Evolutionary conservation across 352 stramenopile species (phyloP).

Genomic region (Globisporangium paddicum): DNA sequence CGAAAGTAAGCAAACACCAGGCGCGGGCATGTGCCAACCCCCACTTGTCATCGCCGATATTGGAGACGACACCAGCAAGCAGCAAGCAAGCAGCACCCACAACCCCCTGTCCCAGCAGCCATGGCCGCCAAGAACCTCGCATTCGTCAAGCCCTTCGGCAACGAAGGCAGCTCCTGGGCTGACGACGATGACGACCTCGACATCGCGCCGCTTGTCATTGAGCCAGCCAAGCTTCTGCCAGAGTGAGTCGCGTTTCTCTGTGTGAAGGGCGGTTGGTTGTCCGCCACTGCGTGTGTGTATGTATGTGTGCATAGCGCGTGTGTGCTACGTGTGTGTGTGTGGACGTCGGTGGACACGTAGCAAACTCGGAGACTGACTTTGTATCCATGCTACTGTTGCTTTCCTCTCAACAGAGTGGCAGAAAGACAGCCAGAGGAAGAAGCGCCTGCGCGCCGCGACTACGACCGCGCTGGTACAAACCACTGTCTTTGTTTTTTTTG

Average conservation of each 20-base stretch:
- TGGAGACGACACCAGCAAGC: conserved; percentile 6
- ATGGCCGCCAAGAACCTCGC: conserved; percentile 62
- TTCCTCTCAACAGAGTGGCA: conserved; percentile 17
- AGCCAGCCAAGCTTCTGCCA: conserved; percentile 28
- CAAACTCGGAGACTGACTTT: conserved; percentile 1
- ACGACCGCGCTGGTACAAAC: conserved; percentile 17
- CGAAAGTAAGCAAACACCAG: too few species aligned
- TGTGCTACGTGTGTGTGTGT: not conserved
- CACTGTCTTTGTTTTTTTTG: not conserved
- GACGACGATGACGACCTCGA: conserved; percentile 72
- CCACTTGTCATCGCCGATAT: conserved; percentile 1
- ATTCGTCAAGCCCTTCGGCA: conserved; percentile 33
- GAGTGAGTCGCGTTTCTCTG: conserved; percentile 30
- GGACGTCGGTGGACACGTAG: not conserved
- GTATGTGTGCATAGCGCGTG: not conserved
- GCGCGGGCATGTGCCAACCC: not conserved
- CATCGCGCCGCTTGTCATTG: conserved; percentile 34
- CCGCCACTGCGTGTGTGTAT: not conserved
- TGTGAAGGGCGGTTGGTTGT: not conserved
- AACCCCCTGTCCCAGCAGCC: conserved; percentile 1
- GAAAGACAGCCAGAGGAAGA: conserved; percentile 21
- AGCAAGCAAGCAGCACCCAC: too few species aligned
- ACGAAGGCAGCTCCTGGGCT: conserved; percentile 65
- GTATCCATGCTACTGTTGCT: not conserved
- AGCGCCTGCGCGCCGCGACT: conserved; percentile 20